Conservation (phyloP, 352 stramenopile genomes). For the Phytophthora colocasiae region DNA sequence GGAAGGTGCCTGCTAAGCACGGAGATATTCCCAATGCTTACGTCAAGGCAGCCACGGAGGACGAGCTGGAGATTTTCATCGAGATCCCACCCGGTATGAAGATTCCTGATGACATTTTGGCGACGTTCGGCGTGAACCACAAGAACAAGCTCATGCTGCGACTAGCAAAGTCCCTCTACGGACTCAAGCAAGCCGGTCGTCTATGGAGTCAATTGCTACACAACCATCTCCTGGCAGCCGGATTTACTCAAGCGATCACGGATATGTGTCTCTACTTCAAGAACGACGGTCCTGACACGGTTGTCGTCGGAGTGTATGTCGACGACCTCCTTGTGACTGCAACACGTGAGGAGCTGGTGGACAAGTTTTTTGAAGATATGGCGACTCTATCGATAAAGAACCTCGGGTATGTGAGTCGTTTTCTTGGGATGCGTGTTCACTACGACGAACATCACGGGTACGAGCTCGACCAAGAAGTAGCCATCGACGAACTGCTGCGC, state of each 20-base stretch:
- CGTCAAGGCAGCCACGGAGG: background rate
- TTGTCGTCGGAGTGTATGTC: slow-evolving; percentile 2
- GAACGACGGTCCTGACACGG: background rate
- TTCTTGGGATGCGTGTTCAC: slow-evolving; percentile 1
- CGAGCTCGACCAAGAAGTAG: background rate
- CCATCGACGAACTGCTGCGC: background rate
- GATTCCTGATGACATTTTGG: background rate
- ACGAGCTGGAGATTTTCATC: background rate
- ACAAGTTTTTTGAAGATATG: slow-evolving; percentile 10
- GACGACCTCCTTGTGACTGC: slow-evolving; percentile 8
- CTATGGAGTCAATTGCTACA: slow-evolving; percentile 1
- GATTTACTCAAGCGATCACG: slow-evolving; percentile 3
- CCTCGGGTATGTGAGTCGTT: background rate
- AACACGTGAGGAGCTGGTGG: background rate
- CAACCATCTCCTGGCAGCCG: background rate
- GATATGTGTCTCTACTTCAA: slow-evolving; percentile 12
- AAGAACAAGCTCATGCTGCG: background rate
- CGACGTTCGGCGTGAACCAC: background rate
- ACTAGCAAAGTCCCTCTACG: background rate
- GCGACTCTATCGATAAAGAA: background rate
- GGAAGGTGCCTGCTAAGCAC: background rate
- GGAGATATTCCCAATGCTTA: slow-evolving; percentile 2
- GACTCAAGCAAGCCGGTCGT: slow-evolving; percentile 4
- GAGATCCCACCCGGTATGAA: background rate
- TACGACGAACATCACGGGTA: slow-evolving; percentile 9